Conservation (phyloP, 371 early-diverging fungal species). For the Rhizopus sp. region DNA sequence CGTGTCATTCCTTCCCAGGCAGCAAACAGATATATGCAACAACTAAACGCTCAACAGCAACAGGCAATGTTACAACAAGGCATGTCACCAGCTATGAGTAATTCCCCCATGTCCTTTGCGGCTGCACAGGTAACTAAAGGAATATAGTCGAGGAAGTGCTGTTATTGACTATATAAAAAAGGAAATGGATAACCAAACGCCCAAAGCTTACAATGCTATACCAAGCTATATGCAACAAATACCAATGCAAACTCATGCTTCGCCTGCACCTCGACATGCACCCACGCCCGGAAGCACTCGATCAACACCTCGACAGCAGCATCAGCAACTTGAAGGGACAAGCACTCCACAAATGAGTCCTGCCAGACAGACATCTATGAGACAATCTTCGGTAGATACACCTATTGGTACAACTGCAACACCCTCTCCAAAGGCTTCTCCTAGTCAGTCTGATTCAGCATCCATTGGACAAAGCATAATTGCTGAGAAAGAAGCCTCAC, state of each 20-base stretch:
- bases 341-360: constrained; percentile 20
- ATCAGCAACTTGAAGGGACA: constrained; percentile 26
- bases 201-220: constrained; percentile 18
- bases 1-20: constrained; percentile 47
- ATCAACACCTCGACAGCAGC: constrained; percentile 43
- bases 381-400: constrained; percentile 6
- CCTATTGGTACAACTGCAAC: constrained; percentile 2
- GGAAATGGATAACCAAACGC: constrained; percentile 9
- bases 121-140: constrained; percentile 19
- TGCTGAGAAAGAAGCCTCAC: not conserved
- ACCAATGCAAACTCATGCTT: constrained; percentile 28
- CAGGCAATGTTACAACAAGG: constrained; percentile 15
- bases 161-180: not conserved
- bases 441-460: constrained; percentile 3
- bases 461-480: not conserved
- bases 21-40: constrained; percentile 37
- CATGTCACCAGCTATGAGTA: constrained; percentile 27
- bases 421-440: constrained; percentile 17
- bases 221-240: constrained; percentile 31
- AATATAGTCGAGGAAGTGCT: not conserved
- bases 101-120: constrained; percentile 23
- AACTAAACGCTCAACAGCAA: constrained; percentile 14
- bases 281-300: constrained; percentile 36
- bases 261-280: constrained; percentile 36
- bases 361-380: constrained; percentile 3